Evolutionary conservation across 345 rosid species (phyloP).

Genomic region (Kandelia obovata): DNA sequence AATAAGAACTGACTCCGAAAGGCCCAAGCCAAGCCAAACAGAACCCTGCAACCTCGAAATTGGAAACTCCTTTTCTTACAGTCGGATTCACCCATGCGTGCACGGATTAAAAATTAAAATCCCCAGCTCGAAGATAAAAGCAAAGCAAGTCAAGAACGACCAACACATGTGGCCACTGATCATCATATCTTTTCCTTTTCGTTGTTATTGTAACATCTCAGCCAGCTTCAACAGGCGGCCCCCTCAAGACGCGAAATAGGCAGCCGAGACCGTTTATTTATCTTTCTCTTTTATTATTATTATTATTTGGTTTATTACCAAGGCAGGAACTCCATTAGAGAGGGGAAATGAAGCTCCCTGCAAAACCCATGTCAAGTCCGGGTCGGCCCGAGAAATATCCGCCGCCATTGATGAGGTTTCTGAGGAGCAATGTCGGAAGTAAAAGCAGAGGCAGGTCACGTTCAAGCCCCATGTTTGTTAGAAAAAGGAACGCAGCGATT

Average conservation of each 20-base stretch:
- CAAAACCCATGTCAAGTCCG: slow-evolving; percentile 78
- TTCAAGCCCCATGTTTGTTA: slow-evolving; percentile 78
- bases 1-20: too few species aligned
- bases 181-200: slow-evolving; percentile 11
- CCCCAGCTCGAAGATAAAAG: neutral
- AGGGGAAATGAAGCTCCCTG: slow-evolving; percentile 50
- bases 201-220: neutral
- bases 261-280: neutral
- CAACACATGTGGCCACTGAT: neutral
- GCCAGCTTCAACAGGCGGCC: slow-evolving; percentile 1
- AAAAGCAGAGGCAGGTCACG: slow-evolving; percentile 74
- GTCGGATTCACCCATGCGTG: slow-evolving; percentile 42
- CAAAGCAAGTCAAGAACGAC: neutral
- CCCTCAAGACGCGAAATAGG: too few species aligned
- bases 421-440: slow-evolving; percentile 63
- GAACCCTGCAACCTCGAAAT: slow-evolving; percentile 25
- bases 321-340: too few species aligned
- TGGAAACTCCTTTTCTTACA: slow-evolving; percentile 15
- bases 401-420: slow-evolving; percentile 78
- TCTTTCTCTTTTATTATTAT: neutral
- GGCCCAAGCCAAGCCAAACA: slow-evolving; percentile 20
- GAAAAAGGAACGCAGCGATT: slow-evolving; percentile 47
- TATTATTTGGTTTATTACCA: too few species aligned
- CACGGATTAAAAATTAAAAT: slow-evolving; percentile 12
- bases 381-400: slow-evolving; percentile 87